Conservation (phyloP, 2,329 filamentous ascomycete genomes). For the Fulvia fulva region DNA sequence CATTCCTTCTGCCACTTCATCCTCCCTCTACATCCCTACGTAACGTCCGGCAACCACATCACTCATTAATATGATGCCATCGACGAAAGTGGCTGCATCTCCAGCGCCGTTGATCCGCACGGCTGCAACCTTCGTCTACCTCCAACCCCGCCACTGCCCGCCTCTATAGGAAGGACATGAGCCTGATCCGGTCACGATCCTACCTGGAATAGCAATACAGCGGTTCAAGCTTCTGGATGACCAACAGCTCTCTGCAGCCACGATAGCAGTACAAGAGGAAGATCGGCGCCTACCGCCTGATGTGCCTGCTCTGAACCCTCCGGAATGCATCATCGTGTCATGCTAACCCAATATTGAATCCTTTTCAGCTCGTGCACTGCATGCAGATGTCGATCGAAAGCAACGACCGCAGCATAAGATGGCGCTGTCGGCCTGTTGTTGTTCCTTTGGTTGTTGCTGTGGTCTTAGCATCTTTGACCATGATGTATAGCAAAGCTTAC, state of each 20-base stretch:
- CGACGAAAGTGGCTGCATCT: neutral
- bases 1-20: neutral
- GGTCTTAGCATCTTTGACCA: neutral
- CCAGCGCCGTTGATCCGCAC: neutral
- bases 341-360: neutral
- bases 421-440: neutral
- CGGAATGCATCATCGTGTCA: neutral
- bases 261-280: neutral
- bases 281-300: neutral
- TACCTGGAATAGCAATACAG: neutral
- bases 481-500: neutral
- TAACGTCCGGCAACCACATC: neutral
- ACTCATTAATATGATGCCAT: neutral
- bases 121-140: neutral
- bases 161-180: neutral
- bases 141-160: neutral
- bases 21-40: neutral
- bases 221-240: neutral
- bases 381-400: constrained; percentile 1
- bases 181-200: neutral
- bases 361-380: neutral
- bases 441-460: neutral
- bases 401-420: neutral
- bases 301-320: neutral
- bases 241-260: neutral